phyloP scores from a whole-genome alignment of 2,329 filamentous ascomycete genomes.

The Aspergillus piperis region DNA sequence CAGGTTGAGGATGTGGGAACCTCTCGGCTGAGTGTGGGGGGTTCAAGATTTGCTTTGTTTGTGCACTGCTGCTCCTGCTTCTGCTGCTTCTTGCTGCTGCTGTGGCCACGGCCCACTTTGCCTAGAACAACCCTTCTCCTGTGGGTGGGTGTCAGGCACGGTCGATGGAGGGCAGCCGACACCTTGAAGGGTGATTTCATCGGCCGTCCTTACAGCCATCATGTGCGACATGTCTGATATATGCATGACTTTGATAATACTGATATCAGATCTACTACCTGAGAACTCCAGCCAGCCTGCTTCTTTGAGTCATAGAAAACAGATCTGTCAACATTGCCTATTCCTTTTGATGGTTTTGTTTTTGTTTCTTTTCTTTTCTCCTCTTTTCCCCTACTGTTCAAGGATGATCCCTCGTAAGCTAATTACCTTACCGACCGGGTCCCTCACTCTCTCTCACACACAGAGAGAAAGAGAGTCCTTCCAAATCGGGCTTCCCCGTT shows the following conservation, averaged over 20 bases:
- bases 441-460: neutral
- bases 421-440: neutral
- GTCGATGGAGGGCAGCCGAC: too few species aligned
- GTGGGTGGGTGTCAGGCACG: neutral
- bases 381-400: neutral
- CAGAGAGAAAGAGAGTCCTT: neutral
- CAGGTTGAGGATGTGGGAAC: neutral
- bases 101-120: neutral
- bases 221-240: slow-evolving; percentile 2
- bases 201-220: neutral
- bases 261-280: neutral
- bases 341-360: neutral
- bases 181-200: too few species aligned
- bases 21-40: neutral
- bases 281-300: neutral
- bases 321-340: neutral
- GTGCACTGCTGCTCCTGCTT: neutral
- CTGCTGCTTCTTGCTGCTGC: too few species aligned
- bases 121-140: neutral
- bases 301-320: neutral
- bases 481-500: neutral
- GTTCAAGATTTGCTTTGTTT: neutral
- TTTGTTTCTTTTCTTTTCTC: neutral
- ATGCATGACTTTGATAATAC: neutral
- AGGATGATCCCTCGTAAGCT: neutral